These are phyloP conservation scores for Phytophthora lateralis DNA, from an alignment of 352 stramenopile species.

Conservation along the genomic window DNA sequence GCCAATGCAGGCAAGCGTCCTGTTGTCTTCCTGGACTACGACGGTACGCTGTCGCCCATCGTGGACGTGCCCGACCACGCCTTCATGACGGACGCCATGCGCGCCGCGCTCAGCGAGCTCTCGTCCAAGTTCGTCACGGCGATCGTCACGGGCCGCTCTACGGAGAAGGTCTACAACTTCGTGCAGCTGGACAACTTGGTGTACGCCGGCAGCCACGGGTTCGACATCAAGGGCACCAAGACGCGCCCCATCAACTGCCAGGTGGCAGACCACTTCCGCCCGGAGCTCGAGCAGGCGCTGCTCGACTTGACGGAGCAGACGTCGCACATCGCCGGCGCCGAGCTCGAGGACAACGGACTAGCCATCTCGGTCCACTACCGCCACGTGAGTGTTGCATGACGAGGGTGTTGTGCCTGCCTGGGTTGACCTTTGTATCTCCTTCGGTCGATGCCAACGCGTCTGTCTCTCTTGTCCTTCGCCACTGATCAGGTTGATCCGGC, in stretches of 20 bases:
- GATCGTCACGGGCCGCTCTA: conserved; percentile 76
- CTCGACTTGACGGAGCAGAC: conserved; percentile 41
- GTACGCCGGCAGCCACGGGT: conserved; percentile 82
- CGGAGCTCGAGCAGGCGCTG: conserved; percentile 50
- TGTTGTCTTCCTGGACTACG: conserved; percentile 79
- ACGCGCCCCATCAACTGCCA: conserved; percentile 61
- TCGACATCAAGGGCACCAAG: conserved; percentile 78
- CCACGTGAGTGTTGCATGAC: conserved; percentile 42
- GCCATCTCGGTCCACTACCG: conserved; percentile 83
- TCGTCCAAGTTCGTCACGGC: conserved; percentile 75
- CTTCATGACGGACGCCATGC: conserved; percentile 73
- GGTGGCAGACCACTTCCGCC: conserved; percentile 58
- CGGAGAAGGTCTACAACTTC: conserved; percentile 81
- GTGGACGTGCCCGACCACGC: conserved; percentile 74
- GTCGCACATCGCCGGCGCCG: conserved; percentile 49
- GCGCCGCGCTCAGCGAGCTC: conserved; percentile 55
- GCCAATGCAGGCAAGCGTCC: conserved; percentile 56
- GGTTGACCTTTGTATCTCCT: conserved; percentile 13
- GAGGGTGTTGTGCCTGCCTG: conserved; percentile 13
- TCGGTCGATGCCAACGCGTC: conserved; percentile 18
- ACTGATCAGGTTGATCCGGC: conserved; percentile 41
- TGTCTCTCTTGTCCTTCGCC: conserved; percentile 24
- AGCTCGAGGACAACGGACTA: conserved; percentile 84
- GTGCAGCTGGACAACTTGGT: conserved; percentile 78
- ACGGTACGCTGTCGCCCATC: conserved; percentile 80